Evolutionary conservation across 1,139 yeast genomes (phyloP).

Genomic region (Komagataea norvegica): DNA sequence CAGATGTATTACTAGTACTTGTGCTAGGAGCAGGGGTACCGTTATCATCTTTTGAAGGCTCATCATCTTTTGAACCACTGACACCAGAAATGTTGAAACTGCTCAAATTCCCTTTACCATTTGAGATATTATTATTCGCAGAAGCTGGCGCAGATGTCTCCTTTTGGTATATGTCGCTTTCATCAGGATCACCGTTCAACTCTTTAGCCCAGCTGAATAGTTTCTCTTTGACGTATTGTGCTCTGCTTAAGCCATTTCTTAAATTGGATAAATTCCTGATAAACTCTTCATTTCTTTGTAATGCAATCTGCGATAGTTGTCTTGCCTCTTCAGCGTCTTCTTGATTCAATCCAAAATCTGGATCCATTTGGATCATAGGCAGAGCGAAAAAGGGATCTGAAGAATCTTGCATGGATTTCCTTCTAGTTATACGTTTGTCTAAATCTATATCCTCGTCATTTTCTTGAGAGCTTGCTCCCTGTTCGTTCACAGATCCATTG

Average conservation of each 20-base stretch:
- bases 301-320: conserved; percentile 62
- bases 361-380: conserved; percentile 46
- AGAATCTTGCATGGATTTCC: conserved; percentile 31
- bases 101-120: conserved; percentile 5
- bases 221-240: conserved; percentile 67
- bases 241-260: conserved; percentile 70
- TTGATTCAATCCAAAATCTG: conserved; percentile 39
- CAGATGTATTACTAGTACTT: conserved; percentile 7
- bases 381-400: conserved; percentile 61
- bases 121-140: background rate
- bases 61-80: conserved; percentile 9
- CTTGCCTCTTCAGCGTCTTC: conserved; percentile 61
- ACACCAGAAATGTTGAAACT: conserved; percentile 10
- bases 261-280: conserved; percentile 69
- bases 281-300: conserved; percentile 89
- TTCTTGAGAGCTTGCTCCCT: conserved; percentile 12
- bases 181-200: conserved; percentile 65
- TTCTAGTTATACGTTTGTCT: conserved; percentile 34
- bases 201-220: conserved; percentile 82
- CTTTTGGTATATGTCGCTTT: conserved; percentile 25
- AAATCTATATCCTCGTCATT: conserved; percentile 15
- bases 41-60: no score
- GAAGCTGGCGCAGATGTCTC: no score
- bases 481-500: conserved; percentile 15
- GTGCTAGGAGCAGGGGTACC: background rate